phyloP scores from a whole-genome alignment of 2,329 filamentous ascomycete species.

The Exophiala sp. region DNA sequence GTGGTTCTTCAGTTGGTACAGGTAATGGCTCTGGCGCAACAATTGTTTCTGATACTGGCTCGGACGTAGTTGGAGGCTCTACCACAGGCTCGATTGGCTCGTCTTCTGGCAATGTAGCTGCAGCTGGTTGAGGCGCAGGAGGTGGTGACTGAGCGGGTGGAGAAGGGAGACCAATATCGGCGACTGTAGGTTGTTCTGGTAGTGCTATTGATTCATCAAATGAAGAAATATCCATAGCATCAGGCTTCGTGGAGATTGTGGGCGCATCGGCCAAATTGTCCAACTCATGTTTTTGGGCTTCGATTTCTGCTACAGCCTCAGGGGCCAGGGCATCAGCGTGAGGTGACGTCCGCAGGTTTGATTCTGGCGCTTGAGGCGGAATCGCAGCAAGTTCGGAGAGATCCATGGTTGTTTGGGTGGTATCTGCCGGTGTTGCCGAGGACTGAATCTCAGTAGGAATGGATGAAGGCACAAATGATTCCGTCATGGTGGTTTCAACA shows the following conservation, averaged over 20 bases:
- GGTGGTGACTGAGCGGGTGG: conserved; percentile 27
- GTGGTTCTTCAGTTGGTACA: not conserved
- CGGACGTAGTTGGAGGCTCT: conserved; percentile 2
- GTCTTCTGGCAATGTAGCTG: conserved; percentile 18
- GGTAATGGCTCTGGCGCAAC: not conserved
- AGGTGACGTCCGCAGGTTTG: conserved; percentile 29
- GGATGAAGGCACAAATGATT: conserved; percentile 24
- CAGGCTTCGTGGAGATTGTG: conserved; percentile 4
- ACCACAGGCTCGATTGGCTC: conserved; percentile 8
- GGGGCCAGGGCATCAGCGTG: conserved; percentile 25
- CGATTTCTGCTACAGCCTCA: conserved; percentile 23
- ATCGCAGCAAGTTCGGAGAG: conserved; percentile 15
- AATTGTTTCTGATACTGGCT: conserved; percentile 3
- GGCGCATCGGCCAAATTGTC: conserved; percentile 24
- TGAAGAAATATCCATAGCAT: conserved; percentile 5
- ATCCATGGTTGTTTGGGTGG: conserved; percentile 13
- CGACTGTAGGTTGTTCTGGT: conserved; percentile 5
- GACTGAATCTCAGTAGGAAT: conserved; percentile 21
- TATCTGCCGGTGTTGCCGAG: conserved; percentile 14
- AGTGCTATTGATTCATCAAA: not conserved
- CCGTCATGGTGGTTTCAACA: conserved; percentile 10
- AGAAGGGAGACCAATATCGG: conserved; percentile 20
- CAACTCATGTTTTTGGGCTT: conserved; percentile 29
- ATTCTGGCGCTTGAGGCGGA: conserved; percentile 26
- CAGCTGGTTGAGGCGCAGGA: conserved; percentile 34